Evolutionary conservation across 495 filamentous ascomycete species (phyloP).

Genomic region (Peziza echinospora): DNA sequence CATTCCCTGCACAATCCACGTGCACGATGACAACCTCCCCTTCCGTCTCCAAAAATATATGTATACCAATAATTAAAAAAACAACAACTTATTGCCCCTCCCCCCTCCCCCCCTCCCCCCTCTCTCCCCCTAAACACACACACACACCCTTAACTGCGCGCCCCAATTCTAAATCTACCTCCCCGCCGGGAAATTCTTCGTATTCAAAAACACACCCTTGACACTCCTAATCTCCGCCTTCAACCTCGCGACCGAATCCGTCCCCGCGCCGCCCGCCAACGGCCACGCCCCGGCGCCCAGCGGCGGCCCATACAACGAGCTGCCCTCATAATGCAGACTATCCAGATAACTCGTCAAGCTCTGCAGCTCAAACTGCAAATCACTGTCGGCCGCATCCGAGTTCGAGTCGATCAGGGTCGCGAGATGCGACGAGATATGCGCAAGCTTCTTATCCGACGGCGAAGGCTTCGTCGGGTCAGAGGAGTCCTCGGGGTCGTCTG

Average conservation of each 20-base stretch:
- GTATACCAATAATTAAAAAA: no score
- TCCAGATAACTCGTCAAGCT: constrained; percentile 16
- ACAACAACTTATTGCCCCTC: no score
- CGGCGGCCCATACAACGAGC: constrained; percentile 2
- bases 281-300: constrained; percentile 12
- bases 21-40: no score
- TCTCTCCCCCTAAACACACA: no score
- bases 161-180: no score
- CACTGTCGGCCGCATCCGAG: constrained; percentile 17
- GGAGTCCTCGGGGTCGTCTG: constrained; percentile 8
- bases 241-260: constrained; percentile 46
- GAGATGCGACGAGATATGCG: constrained; percentile 14
- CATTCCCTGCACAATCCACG: no score
- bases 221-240: constrained; percentile 72
- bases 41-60: no score
- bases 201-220: constrained; percentile 80
- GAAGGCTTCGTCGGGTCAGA: constrained; percentile 4
- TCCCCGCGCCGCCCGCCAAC: constrained; percentile 19
- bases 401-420: constrained; percentile 16
- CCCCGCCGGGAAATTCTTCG: constrained; percentile 22
- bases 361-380: constrained; percentile 18
- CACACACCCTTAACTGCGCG: no score
- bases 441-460: constrained; percentile 12
- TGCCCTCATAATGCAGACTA: not conserved
- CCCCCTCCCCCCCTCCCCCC: no score